Conservation (phyloP, 2,329 filamentous ascomycete genomes). For the Huntiella moniliformis region DNA sequence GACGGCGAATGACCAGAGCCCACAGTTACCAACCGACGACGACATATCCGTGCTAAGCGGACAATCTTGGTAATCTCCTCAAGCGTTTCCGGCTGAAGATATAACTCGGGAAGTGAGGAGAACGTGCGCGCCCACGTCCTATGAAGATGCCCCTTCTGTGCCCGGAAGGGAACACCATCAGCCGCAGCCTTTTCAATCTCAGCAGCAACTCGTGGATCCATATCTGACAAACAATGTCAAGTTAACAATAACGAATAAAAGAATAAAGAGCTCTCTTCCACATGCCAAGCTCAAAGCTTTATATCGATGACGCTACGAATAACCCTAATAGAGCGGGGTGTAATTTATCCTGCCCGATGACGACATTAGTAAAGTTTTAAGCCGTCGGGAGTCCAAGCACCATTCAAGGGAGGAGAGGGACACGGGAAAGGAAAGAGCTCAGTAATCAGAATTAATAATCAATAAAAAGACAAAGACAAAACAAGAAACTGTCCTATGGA, state of each 20-base stretch:
- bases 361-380: too few species aligned
- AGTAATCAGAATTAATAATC: neutral
- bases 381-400: too few species aligned
- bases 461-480: neutral
- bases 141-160: conserved; percentile 53
- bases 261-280: neutral
- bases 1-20: conserved; percentile 86
- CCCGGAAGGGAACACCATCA: conserved; percentile 49
- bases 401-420: neutral
- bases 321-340: too few species aligned
- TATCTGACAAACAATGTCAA: neutral
- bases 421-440: neutral
- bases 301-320: too few species aligned
- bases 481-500: neutral
- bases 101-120: conserved; percentile 74
- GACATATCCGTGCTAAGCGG: conserved; percentile 59
- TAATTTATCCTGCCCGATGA: too few species aligned
- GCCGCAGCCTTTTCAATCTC: conserved; percentile 10
- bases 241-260: too few species aligned
- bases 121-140: conserved; percentile 93
- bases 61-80: conserved; percentile 70
- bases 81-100: conserved; percentile 64
- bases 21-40: conserved; percentile 66
- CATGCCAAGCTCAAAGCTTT: neutral
- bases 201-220: conserved; percentile 6